Percentiles rank a stretch among this genome's conserved stretches.
These are phyloP conservation scores for Penicillium egyptiacum DNA, from an alignment of 495 filamentous ascomycete genomes.

Conservation along the genomic window DNA sequence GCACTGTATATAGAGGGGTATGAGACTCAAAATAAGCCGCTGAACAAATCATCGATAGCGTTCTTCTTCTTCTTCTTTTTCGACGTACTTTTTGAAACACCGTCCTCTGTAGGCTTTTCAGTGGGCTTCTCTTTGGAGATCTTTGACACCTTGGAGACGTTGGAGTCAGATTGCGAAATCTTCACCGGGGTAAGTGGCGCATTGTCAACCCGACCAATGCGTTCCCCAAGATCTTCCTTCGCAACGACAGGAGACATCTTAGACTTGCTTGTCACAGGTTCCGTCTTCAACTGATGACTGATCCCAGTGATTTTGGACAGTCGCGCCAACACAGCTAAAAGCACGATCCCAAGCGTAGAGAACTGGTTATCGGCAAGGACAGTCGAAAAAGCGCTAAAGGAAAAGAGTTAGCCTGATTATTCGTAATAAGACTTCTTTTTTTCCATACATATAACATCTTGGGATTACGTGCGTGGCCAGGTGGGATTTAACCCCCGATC, in stretches of 20 bases:
- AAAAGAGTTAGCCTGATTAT: constrained; percentile 7
- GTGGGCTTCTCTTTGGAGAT: not conserved
- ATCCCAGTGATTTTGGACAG: constrained; percentile 49
- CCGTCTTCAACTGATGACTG: constrained; percentile 22
- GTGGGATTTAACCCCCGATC: constrained; percentile 11
- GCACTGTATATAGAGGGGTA: constrained; percentile 29
- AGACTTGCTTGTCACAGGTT: not conserved
- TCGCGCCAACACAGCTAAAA: constrained; percentile 65
- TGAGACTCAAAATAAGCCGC: constrained; percentile 46
- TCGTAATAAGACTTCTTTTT: not conserved
- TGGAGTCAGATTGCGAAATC: not conserved
- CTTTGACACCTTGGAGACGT: not conserved
- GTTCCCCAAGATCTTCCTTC: constrained; percentile 37
- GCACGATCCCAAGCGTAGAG: constrained; percentile 73
- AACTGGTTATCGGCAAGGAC: constrained; percentile 71
- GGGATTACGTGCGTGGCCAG: constrained; percentile 40
- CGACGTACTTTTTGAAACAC: constrained; percentile 5
- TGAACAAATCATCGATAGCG: constrained; percentile 65
- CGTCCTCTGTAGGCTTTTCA: not conserved
- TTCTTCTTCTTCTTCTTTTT: constrained; percentile 53
- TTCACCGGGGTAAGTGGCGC: not conserved
- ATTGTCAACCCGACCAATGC: constrained; percentile 24
- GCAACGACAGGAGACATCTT: not conserved
- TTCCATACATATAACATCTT: constrained; percentile 47
- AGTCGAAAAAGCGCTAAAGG: constrained; percentile 64